Evolutionary conservation across 1,139 yeast genomes (phyloP), one percentile per base, ranked within the genome.

Genomic region (Lodderomyces elongisporus): DNA sequence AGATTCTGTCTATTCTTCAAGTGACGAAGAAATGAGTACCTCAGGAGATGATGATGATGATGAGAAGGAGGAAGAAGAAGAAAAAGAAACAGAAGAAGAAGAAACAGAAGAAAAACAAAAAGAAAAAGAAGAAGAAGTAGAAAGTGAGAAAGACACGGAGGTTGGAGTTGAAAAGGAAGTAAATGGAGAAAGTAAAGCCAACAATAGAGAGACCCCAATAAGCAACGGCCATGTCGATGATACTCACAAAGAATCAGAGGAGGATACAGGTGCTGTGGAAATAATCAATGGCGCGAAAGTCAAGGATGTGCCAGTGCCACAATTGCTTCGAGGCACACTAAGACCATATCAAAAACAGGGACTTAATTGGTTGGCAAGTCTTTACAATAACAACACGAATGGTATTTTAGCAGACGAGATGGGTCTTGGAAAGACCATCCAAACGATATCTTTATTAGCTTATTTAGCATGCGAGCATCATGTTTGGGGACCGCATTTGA

Each of bases 381-480:
- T 93, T 41, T 91, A 89, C 60, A 85, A 87, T 52, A 87, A 87
- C 51, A 79, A 85, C 39, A 93, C 97, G 5, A 93, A 91, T 55
- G 98, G 99, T 41, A 93, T 93, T 37, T 70, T 93, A 32, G 99
- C 99, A 1, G 99, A 91, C 59, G 99, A 91, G 56, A 91, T 91
- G 99, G 99, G 99, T 38, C 70, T 93, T 32, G 99, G 99, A 49
- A 87, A 87, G 52, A 93, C 99, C 0, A 91, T 93, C 41, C 99
- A 93, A 56, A 91, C 99, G 0, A 93, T 93, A 36, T 77, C 97
- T 0, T 62, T 93, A 29, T 62, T 93, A 21, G 70, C 95, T 0
- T 89, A 89, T 54, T 66, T 93, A 35, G 98, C 99, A 0, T 85
- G 96, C 47, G 95, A 84, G 47, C 89, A 88, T 51, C 85, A 85